Percentiles rank a stretch among this genome's conserved stretches.
phyloP scores from a whole-genome alignment of 164 flowering plant genomes.

The Vitis riparia region DNA sequence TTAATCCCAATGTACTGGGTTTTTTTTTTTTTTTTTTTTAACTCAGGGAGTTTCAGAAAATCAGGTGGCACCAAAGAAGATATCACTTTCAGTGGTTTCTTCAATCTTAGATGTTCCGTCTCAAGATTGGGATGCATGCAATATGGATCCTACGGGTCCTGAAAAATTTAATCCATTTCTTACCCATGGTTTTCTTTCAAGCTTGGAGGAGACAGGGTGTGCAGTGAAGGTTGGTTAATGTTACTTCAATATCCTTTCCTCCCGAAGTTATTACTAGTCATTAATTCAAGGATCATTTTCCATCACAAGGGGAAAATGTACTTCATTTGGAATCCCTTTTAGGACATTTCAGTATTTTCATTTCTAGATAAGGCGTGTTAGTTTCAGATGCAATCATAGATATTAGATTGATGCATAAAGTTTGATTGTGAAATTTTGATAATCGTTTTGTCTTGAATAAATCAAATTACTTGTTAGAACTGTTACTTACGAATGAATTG shows the following conservation, averaged over 20 bases:
- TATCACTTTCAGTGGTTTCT: conserved; percentile 65
- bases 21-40: background rate
- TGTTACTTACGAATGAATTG: too few species aligned
- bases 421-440: too few species aligned
- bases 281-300: background rate
- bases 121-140: conserved; percentile 86
- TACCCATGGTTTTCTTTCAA: conserved; percentile 80
- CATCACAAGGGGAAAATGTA: background rate
- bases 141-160: conserved; percentile 64
- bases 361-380: too few species aligned
- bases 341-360: too few species aligned
- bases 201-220: conserved; percentile 80
- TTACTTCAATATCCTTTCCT: background rate
- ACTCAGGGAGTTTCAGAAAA: conserved; percentile 35
- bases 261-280: background rate
- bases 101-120: conserved; percentile 75
- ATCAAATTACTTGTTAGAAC: too few species aligned
- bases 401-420: too few species aligned
- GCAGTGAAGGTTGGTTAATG: conserved; percentile 71
- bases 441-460: too few species aligned
- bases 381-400: too few species aligned
- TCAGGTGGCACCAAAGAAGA: conserved; percentile 33
- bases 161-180: conserved; percentile 83
- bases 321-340: too few species aligned
- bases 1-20: background rate